Percentiles rank a stretch among this genome's conserved stretches.
phyloP scores from a whole-genome alignment of 345 rosid species.

The Adansonia digitata region DNA sequence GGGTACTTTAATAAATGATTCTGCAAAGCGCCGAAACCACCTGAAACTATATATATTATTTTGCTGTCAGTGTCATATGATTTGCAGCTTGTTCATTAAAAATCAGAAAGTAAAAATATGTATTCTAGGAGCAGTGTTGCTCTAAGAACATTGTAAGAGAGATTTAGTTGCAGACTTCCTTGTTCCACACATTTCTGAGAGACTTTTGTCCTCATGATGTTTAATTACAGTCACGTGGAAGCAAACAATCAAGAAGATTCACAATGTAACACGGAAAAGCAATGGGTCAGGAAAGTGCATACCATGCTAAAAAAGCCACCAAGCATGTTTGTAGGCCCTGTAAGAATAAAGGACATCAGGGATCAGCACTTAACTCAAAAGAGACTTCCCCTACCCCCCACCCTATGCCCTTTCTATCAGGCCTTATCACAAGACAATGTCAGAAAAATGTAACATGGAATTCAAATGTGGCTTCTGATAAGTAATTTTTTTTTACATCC shows the following conservation, averaged over 20 bases:
- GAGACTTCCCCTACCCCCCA: neutral
- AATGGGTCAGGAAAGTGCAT: slow-evolving; percentile 17
- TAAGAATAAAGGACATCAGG: slow-evolving; percentile 28
- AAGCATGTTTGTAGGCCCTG: slow-evolving; percentile 96
- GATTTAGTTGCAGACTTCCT: neutral
- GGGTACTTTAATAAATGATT: slow-evolving; percentile 74
- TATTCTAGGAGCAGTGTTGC: neutral
- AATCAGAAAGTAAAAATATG: neutral
- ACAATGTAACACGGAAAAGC: neutral
- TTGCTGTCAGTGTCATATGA: slow-evolving; percentile 36
- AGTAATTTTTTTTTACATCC: neutral
- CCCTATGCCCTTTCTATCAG: neutral
- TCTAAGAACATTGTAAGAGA: neutral
- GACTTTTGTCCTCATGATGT: neutral
- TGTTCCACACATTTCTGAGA: neutral
- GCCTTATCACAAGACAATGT: neutral
- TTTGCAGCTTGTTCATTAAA: neutral
- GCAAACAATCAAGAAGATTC: neutral
- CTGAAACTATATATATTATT: slow-evolving; percentile 64
- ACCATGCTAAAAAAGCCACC: slow-evolving; percentile 91
- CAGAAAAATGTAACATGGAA: neutral
- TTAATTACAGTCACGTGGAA: neutral
- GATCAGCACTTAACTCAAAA: slow-evolving; percentile 23
- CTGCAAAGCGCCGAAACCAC: slow-evolving; percentile 74
- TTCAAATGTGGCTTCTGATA: neutral